These are phyloP conservation scores for Taiwanofungus camphoratus DNA, from an alignment of 1,284 basidiomycete genomes.

Conservation along the genomic window DNA sequence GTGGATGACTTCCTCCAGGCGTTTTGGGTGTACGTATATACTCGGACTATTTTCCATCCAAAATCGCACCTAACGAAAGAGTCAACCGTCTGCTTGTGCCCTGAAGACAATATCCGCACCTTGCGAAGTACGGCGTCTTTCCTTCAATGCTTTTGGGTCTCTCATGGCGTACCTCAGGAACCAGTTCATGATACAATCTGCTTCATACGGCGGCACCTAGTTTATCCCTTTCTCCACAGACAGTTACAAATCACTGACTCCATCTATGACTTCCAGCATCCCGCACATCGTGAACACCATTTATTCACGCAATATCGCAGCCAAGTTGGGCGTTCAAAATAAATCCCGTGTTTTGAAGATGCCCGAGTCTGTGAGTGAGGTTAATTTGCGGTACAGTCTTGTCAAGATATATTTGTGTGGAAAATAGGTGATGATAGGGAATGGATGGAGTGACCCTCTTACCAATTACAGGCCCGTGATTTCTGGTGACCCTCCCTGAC, in stretches of 20 bases:
- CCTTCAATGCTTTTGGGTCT: neutral
- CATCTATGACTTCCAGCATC: neutral
- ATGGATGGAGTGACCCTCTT: slow-evolving; percentile 3
- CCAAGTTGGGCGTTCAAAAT: neutral
- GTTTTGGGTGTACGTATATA: slow-evolving; percentile 2
- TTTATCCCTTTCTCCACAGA: neutral
- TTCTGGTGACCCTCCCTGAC: neutral
- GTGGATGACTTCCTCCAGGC: slow-evolving; percentile 8
- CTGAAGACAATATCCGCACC: slow-evolving; percentile 3
- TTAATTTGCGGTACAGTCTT: neutral
- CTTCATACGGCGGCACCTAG: slow-evolving; percentile 7
- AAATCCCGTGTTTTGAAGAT: slow-evolving; percentile 1
- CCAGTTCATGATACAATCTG: slow-evolving; percentile 6
- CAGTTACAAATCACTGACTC: neutral
- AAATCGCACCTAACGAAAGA: neutral
- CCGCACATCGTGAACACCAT: slow-evolving; percentile 5
- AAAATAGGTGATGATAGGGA: slow-evolving; percentile 7
- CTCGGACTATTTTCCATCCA: neutral
- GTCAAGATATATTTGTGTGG: neutral
- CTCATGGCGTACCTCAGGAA: neutral
- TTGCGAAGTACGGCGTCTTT: neutral
- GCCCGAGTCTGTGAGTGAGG: slow-evolving; percentile 2
- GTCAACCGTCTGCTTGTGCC: too few species aligned
- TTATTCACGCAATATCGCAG: slow-evolving; percentile 1
- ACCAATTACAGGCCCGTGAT: neutral